Conservation (phyloP, 805 yeast genomes). For the Spathaspora gorwiae region DNA sequence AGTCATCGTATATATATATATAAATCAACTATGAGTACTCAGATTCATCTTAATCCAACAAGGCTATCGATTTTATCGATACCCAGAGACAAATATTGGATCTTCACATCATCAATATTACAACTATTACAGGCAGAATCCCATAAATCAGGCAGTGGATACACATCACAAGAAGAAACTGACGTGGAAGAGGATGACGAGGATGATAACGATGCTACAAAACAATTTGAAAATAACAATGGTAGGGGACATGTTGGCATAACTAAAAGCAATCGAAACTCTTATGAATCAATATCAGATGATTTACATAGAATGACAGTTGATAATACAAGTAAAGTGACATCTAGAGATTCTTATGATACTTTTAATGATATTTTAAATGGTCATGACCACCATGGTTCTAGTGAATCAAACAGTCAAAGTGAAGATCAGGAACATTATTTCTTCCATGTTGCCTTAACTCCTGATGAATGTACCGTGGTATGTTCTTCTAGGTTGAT, state of each 20-base stretch:
- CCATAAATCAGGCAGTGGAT: constrained; percentile 11
- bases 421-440: constrained; percentile 25
- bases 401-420: neutral
- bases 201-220: constrained; percentile 5
- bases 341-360: neutral
- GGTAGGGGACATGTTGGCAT: constrained; percentile 6
- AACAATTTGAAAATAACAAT: constrained; percentile 9
- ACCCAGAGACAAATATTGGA: constrained; percentile 49
- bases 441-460: constrained; percentile 59
- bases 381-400: neutral
- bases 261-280: constrained; percentile 1
- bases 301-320: constrained; percentile 5
- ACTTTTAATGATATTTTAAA: neutral
- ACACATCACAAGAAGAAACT: constrained; percentile 5
- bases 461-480: constrained; percentile 59
- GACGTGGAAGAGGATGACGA: constrained; percentile 10
- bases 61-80: constrained; percentile 48
- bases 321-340: constrained; percentile 27
- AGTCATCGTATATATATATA: too few species aligned
- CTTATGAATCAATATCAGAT: constrained; percentile 2
- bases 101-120: constrained; percentile 49
- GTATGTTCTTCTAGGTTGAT: constrained; percentile 46
- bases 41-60: constrained; percentile 45
- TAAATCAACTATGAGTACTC: constrained; percentile 31
- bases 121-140: constrained; percentile 40